Conservation (phyloP, 441 rosid species). For the Mallotus japonicus region DNA sequence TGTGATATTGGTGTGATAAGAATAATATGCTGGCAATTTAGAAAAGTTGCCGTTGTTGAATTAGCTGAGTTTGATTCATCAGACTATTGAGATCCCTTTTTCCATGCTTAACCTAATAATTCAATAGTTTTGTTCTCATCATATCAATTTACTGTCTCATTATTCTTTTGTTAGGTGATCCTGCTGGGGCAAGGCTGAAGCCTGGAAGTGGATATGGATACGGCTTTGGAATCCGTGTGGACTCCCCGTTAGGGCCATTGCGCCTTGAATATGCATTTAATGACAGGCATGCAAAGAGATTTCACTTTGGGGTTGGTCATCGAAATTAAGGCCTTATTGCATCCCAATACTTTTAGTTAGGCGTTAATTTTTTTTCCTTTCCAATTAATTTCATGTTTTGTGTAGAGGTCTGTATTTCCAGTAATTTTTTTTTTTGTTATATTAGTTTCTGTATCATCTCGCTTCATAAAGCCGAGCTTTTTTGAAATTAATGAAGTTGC, state of each 20-base stretch:
- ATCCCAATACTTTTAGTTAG: neutral
- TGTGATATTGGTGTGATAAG: neutral
- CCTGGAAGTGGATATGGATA: slow-evolving; percentile 90
- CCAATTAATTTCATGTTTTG: neutral
- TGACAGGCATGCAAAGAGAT: slow-evolving; percentile 57
- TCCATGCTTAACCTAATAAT: neutral
- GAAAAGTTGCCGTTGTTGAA: neutral
- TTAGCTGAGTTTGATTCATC: neutral
- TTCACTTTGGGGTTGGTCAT: slow-evolving; percentile 92
- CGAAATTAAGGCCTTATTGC: slow-evolving; percentile 39
- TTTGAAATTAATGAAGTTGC: neutral
- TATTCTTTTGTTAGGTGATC: slow-evolving; percentile 54
- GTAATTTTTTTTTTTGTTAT: neutral
- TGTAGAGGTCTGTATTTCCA: neutral
- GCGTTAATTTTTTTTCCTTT: neutral
- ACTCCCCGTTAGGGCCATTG: slow-evolving; percentile 81
- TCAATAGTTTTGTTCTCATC: neutral
- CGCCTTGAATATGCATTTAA: slow-evolving; percentile 86
- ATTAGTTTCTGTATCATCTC: neutral
- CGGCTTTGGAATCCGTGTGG: slow-evolving; percentile 80
- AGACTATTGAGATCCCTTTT: neutral
- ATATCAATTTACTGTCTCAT: neutral
- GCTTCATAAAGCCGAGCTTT: too few species aligned
- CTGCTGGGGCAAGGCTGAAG: slow-evolving; percentile 85
- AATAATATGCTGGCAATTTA: neutral